These are phyloP conservation scores for Piloderma croceum DNA, from an alignment of 768 basidiomycete genomes.

Conservation along the genomic window DNA sequence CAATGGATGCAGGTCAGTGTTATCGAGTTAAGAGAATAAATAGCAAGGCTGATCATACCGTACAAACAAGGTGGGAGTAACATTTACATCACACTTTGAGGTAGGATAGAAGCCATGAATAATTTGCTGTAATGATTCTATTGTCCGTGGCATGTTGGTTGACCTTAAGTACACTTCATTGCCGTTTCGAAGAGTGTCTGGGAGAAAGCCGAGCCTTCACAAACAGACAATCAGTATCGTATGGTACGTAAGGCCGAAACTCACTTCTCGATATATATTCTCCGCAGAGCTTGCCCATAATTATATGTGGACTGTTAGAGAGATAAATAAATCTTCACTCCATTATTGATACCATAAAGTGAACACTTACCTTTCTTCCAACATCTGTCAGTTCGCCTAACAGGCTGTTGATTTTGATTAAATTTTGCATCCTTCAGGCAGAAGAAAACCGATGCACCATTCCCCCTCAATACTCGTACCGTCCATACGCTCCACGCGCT, in stretches of 20 bases:
- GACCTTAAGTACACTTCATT: constrained; percentile 60
- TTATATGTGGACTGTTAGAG: constrained; percentile 53
- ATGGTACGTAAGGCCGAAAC: constrained; percentile 7
- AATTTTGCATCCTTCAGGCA: not conserved
- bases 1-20: not conserved
- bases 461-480: constrained; percentile 51
- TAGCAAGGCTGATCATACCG: constrained; percentile 35
- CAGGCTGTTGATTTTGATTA: constrained; percentile 35
- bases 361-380: constrained; percentile 50
- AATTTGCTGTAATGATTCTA: constrained; percentile 69
- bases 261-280: constrained; percentile 63
- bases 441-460: constrained; percentile 43
- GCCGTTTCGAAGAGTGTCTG: constrained; percentile 40
- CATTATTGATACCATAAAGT: constrained; percentile 1
- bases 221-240: constrained; percentile 1
- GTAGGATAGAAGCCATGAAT: constrained; percentile 68
- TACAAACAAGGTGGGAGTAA: constrained; percentile 46
- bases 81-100: constrained; percentile 38
- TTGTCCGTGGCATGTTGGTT: constrained; percentile 74
- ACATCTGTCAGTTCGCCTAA: constrained; percentile 69
- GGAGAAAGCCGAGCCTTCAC: constrained; percentile 68
- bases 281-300: constrained; percentile 53
- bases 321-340: constrained; percentile 2
- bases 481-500: constrained; percentile 51
- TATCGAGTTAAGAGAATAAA: too few relatives aligned